Percentiles rank a stretch among this genome's conserved stretches.
Evolutionary conservation across 208 protist species (phyloP).

Genomic region (Zelonia costaricensis): DNA sequence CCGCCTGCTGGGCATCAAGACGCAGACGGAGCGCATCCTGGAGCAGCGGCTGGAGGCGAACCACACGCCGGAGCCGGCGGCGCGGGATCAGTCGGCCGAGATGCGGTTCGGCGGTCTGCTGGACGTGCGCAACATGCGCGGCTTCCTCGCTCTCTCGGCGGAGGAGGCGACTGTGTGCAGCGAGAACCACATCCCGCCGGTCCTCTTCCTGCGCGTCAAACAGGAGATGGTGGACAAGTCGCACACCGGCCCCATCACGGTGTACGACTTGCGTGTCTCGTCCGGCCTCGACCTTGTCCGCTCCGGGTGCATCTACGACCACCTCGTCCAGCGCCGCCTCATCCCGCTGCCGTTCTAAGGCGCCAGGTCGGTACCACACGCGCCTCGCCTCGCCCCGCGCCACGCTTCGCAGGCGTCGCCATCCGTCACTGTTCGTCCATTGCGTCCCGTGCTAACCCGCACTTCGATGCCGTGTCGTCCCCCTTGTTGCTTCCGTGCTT

Average conservation of each 20-base stretch:
- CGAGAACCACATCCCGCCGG: slow-evolving; percentile 86
- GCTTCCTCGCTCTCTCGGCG: slow-evolving; percentile 65
- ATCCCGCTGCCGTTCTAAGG: slow-evolving; percentile 55
- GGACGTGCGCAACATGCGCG: slow-evolving; percentile 84
- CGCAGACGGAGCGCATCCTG: slow-evolving; percentile 55
- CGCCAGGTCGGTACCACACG: too few relatives aligned
- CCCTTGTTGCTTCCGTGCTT: too few relatives aligned
- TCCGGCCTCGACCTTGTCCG: slow-evolving; percentile 82
- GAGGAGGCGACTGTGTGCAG: slow-evolving; percentile 85
- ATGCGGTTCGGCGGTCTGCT: slow-evolving; percentile 85
- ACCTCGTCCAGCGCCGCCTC: slow-evolving; percentile 59
- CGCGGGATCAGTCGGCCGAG: slow-evolving; percentile 29
- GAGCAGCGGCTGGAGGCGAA: slow-evolving; percentile 38
- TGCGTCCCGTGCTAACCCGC: too few relatives aligned
- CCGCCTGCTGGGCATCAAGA: slow-evolving; percentile 73
- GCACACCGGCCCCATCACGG: slow-evolving; percentile 63
- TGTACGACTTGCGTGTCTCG: slow-evolving; percentile 85
- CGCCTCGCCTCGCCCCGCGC: too few relatives aligned
- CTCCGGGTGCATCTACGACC: slow-evolving; percentile 76
- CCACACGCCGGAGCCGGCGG: slow-evolving; percentile 6
- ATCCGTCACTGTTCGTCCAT: too few relatives aligned
- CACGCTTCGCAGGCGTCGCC: too few relatives aligned
- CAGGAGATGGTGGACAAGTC: slow-evolving; percentile 81
- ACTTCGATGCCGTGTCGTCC: too few relatives aligned
- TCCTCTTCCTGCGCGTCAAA: slow-evolving; percentile 85